Evolutionary conservation across 2,329 filamentous ascomycete genomes (phyloP), one percentile per base, ranked within the genome.

Genomic region (Pseudopyrenochaeta lycopersici): DNA sequence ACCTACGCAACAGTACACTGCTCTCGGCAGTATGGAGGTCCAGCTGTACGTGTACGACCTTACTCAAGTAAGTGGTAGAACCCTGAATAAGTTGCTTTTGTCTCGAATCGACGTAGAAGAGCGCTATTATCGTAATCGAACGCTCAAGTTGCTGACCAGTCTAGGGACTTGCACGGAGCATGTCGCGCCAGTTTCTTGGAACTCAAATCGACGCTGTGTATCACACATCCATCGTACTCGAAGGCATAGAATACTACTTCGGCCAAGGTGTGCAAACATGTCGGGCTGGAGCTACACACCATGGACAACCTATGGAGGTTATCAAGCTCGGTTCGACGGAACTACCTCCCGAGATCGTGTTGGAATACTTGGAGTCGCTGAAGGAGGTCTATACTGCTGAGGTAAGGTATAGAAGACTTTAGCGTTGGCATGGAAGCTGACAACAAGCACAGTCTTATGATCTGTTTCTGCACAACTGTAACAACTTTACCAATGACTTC

Each of bases 401-500:
- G 80, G 90, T 89, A 67, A 12, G 71, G 53, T 27, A 15, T 29
- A 2, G 2, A 32, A 12, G 9, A 0, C 31, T 5, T 7, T 12
- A n/a, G 2, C 6, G 7, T 4, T 12, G 10, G 4, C 5, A 7
- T 32, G 10, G 7, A 40, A 15, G 6, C 17, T 48, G 18, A 43
- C 40, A 57, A 85, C 9, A 11, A 0, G 4, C 11, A 1, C 15
- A 58, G 56, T 48, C 53, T 1, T 59, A 59, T 31, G 56, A 59
- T 42, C 30, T 60, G 0, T 97, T 91, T 79, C 66, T 85, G 23
- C 92, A 97, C 76, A 99, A 99, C 73, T 98, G 94, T 80, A 99
- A 98, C 79, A 97, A 97, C 76, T 99, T 98, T 76, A 91, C 90
- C 3, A 94, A 98, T 70, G 92, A 97, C 56, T 88, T 98, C 62